Evolutionary conservation across 768 basidiomycete species (phyloP), one percentile per base, ranked within the genome.

Genomic region (Phylloporus scabripes): DNA sequence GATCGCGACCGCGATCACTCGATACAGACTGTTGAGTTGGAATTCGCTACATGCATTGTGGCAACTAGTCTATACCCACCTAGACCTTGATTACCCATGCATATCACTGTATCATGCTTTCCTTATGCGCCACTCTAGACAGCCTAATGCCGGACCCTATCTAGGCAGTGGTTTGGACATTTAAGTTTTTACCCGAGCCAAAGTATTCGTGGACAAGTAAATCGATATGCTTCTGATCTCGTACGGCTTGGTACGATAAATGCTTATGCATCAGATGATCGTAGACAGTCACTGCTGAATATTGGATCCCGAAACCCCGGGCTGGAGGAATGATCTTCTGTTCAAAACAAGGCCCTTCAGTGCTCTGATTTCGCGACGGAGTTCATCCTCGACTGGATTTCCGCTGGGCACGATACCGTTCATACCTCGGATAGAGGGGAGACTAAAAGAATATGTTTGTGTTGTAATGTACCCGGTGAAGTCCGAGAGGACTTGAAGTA

Each of bases 341-440:
- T 87, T 91, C 38, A 91, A 70, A 41, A 86, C 85, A 18, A 90
- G 74, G 8, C 87, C 87, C 59, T 90, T 91, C 58, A 91, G 66
- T 11, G 85, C 82, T 48, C 85, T 73, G 39, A 91, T 84, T 60
- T 91, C 88, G 51, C 80, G 74, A 50, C 78, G 76, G 11, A 89
- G 62, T 48, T 88, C 87, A 55, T 89, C 87, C 39, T 80, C 72
- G 2, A 75, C 26, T 15, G 63, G 60, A 43, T 52, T 55, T 48
- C 53, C 53, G 12, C 55, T 36, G n/a, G 63, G 45, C 4, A 56
- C 15, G 7, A 33, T 44, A 2, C 59, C 67, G 38, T 49, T 50
- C 17, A 31, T 21, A 18, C 59, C 42, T 36, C 63, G 65, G 31
- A 56, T 28, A 0, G 54, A 52, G 4, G 55, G 42, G 12, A 53